Percentiles rank a stretch among this genome's conserved stretches.
Evolutionary conservation across 1,284 basidiomycete species (phyloP).

Genomic region (Tremellales sp.): DNA sequence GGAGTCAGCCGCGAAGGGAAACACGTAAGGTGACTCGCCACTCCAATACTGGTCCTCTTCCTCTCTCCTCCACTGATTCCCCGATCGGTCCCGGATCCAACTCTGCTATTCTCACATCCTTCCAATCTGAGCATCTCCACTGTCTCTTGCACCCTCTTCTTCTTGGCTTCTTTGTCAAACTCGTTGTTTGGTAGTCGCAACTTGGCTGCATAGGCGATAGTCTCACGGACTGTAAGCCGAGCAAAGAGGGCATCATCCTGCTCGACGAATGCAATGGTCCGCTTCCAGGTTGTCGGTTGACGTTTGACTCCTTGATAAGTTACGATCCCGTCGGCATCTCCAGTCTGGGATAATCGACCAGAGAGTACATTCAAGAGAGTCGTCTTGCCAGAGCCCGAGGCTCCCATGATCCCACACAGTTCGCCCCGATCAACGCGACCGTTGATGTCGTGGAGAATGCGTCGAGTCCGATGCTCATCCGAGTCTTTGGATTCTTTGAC

Average conservation of each 20-base stretch:
- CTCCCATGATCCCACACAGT: constrained; percentile 6
- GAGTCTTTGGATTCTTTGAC: background rate
- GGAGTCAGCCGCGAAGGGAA: background rate
- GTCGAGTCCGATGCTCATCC: constrained; percentile 4
- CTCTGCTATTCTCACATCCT: constrained; percentile 1
- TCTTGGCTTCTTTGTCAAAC: constrained; percentile 5
- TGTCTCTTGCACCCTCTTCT: constrained; percentile 1
- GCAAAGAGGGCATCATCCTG: constrained; percentile 8
- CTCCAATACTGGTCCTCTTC: constrained; percentile 11
- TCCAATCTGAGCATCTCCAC: constrained; percentile 11
- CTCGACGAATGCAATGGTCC: constrained; percentile 7
- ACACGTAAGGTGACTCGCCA: constrained; percentile 1
- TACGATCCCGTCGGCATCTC: background rate
- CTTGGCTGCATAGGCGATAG: constrained; percentile 5
- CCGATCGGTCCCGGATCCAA: constrained; percentile 4
- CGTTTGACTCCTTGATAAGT: constrained; percentile 4
- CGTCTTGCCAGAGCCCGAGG: constrained; percentile 6
- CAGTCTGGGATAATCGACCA: background rate
- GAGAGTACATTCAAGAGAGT: constrained; percentile 10
- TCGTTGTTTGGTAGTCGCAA: constrained; percentile 4
- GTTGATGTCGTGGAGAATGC: constrained; percentile 4
- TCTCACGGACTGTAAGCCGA: constrained; percentile 6
- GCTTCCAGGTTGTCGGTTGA: constrained; percentile 7
- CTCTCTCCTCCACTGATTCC: constrained; percentile 15
- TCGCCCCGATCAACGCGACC: constrained; percentile 9